Conservation (phyloP, 768 basidiomycete species). For the Rhodotorula taiwanensis region DNA sequence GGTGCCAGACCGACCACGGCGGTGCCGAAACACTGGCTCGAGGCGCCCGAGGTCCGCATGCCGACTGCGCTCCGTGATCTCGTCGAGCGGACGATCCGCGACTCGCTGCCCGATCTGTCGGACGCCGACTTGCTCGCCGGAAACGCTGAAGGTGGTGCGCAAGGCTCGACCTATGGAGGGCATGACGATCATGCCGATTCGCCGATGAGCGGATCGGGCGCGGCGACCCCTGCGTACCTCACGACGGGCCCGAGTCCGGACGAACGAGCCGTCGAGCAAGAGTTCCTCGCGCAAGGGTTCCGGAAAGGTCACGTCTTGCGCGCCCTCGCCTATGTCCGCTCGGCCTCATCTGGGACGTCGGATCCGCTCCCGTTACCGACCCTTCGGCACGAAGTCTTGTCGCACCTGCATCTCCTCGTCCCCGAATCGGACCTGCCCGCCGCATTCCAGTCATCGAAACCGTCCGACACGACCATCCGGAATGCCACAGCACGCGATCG, state of each 20-base stretch:
- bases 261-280: conserved; percentile 50
- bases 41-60: conserved; percentile 71
- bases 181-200: conserved; percentile 8
- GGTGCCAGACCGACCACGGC: neutral
- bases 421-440: conserved; percentile 80
- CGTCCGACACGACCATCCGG: conserved; percentile 34
- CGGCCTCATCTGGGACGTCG: conserved; percentile 32
- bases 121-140: neutral
- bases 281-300: conserved; percentile 66
- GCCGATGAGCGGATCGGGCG: neutral
- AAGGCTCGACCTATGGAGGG: conserved; percentile 5
- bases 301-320: conserved; percentile 45
- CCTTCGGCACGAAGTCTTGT: conserved; percentile 70
- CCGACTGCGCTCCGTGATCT: conserved; percentile 63
- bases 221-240: neutral
- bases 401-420: conserved; percentile 72
- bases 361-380: conserved; percentile 48
- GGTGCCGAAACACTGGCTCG: conserved; percentile 42
- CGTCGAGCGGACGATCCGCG: conserved; percentile 73
- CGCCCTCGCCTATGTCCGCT: conserved; percentile 56
- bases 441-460: conserved; percentile 38
- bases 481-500: conserved; percentile 28
- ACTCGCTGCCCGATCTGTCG: conserved; percentile 49
- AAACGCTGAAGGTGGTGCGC: neutral
- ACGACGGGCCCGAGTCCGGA: conserved; percentile 40